phyloP scores from a whole-genome alignment of 2,329 filamentous ascomycete species.

The Alternaria sp. region DNA sequence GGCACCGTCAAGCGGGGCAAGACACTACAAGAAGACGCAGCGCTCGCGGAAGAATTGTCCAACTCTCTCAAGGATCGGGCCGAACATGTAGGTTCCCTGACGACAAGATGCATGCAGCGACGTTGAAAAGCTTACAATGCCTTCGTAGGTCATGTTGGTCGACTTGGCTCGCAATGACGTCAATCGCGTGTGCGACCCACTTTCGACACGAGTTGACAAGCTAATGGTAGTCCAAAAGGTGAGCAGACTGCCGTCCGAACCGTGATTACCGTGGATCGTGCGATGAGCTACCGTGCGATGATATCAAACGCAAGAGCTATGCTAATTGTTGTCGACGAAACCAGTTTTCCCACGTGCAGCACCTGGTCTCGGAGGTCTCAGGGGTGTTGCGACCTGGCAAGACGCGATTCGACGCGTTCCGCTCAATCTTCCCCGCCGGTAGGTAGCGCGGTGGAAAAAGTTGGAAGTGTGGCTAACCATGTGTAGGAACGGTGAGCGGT shows the following conservation, averaged over 20 bases:
- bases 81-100: constrained; percentile 45
- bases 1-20: constrained; percentile 90
- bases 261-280: constrained; percentile 8
- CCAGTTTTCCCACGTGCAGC: constrained; percentile 94
- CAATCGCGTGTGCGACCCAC: constrained; percentile 92
- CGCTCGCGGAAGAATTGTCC: constrained; percentile 77
- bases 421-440: constrained; percentile 95
- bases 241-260: constrained; percentile 16
- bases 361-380: constrained; percentile 94
- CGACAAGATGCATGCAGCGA: constrained; percentile 53
- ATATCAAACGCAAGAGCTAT: background rate
- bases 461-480: constrained; percentile 20
- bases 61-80: constrained; percentile 81
- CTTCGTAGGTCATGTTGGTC: constrained; percentile 89
- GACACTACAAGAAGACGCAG: constrained; percentile 81
- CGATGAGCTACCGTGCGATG: constrained; percentile 7
- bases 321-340: constrained; percentile 20
- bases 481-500: constrained; percentile 77
- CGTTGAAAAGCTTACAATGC: constrained; percentile 62
- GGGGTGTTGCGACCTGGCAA: constrained; percentile 83
- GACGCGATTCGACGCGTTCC: constrained; percentile 93
- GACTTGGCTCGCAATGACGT: constrained; percentile 96
- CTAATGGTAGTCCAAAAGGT: constrained; percentile 74
- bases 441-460: constrained; percentile 26
- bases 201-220: constrained; percentile 87